These are phyloP conservation scores for Leishmania tropica DNA, from an alignment of 208 protist genomes.

Conservation along the genomic window DNA sequence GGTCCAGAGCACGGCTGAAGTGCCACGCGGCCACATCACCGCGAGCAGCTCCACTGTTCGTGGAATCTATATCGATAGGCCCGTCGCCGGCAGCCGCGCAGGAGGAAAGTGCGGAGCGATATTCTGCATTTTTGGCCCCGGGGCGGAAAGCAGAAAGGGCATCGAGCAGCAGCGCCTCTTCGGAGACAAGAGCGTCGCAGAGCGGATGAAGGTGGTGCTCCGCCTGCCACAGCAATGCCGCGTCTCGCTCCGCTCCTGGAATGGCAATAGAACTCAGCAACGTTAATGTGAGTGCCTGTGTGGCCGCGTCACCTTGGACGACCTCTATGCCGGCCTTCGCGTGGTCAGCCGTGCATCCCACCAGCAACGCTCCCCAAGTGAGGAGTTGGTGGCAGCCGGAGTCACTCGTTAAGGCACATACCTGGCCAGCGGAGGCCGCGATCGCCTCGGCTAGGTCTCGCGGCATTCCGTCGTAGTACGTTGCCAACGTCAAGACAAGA, in stretches of 20 bases:
- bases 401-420: slow-evolving; percentile 13
- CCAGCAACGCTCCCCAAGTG: slow-evolving; percentile 10
- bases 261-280: background rate
- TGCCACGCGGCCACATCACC: background rate
- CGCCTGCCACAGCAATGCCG: slow-evolving; percentile 9
- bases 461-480: background rate
- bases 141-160: background rate
- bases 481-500: slow-evolving; percentile 4
- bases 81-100: background rate
- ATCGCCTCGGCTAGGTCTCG: background rate
- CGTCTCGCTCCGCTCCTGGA: background rate
- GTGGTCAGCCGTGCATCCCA: background rate
- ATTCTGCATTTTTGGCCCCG: background rate
- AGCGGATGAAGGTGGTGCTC: slow-evolving; percentile 5
- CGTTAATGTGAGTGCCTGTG: background rate
- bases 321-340: background rate
- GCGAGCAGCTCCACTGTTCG: background rate
- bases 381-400: slow-evolving; percentile 1
- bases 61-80: background rate
- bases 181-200: slow-evolving; percentile 6
- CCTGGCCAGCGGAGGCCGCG: slow-evolving; percentile 1
- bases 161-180: slow-evolving; percentile 12
- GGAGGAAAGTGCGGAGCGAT: background rate
- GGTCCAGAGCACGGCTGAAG: slow-evolving; percentile 2
- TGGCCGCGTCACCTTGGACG: background rate